phyloP scores from a whole-genome alignment of 108 stramenopile genomes.

The Epithemia pelagica region DNA sequence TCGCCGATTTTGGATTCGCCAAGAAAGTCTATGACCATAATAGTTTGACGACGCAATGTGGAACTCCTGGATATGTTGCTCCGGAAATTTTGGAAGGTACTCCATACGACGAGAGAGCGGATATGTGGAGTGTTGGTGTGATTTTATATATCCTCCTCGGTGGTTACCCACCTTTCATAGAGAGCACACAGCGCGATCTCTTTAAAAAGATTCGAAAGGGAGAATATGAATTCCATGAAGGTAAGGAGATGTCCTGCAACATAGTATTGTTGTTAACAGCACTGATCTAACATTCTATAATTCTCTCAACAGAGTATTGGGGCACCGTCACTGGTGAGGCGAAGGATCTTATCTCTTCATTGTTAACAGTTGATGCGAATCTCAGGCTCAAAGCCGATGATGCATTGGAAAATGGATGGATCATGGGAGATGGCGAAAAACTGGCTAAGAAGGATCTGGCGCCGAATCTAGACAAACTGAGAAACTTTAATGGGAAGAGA shows the following conservation, averaged over 20 bases:
- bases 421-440: slow-evolving; percentile 45
- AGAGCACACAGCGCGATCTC: slow-evolving; percentile 70
- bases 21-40: slow-evolving; percentile 60
- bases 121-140: slow-evolving; percentile 97
- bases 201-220: slow-evolving; percentile 78
- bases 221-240: slow-evolving; percentile 76
- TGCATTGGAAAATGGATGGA: slow-evolving; percentile 79
- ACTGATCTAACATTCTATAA: too few relatives aligned
- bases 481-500: slow-evolving; percentile 80
- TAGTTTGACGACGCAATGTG: slow-evolving; percentile 83
- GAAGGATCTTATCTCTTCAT: slow-evolving; percentile 71
- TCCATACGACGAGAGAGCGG: slow-evolving; percentile 87
- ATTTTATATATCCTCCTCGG: slow-evolving; percentile 95
- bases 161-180: slow-evolving; percentile 89
- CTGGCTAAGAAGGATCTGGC: slow-evolving; percentile 61
- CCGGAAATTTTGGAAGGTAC: slow-evolving; percentile 89
- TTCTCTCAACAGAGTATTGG: slow-evolving; percentile 78
- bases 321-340: slow-evolving; percentile 71
- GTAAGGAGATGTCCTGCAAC: too few relatives aligned
- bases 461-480: slow-evolving; percentile 49
- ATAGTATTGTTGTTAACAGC: too few relatives aligned
- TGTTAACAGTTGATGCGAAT: slow-evolving; percentile 60
- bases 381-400: slow-evolving; percentile 55
- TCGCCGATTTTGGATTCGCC: slow-evolving; percentile 98
- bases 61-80: slow-evolving; percentile 95